Evolutionary conservation across 768 basidiomycete species (phyloP).

Genomic region (Leccinellum albellum): DNA sequence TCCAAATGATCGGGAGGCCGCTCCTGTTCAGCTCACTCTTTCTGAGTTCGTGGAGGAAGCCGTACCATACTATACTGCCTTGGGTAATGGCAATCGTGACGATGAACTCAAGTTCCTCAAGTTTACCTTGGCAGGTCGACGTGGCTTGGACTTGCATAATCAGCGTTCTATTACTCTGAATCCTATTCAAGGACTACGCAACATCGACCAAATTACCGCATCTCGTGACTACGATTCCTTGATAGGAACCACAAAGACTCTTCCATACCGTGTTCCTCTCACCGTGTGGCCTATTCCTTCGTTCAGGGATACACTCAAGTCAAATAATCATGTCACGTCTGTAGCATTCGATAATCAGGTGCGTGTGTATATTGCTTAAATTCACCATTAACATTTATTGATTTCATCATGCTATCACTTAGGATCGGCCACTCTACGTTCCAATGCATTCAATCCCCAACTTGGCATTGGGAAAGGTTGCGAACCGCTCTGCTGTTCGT

Average conservation of each 20-base stretch:
- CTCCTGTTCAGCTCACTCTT: not conserved
- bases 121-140: not conserved
- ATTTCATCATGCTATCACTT: not conserved
- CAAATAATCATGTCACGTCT: not conserved
- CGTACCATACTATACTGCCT: not conserved
- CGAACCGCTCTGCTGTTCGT: not conserved
- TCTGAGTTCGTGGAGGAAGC: not conserved
- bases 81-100: not conserved
- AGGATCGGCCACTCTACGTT: not conserved
- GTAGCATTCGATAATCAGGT: not conserved
- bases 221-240: not conserved
- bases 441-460: conserved; percentile 3
- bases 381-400: not conserved
- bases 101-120: not conserved
- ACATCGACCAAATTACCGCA: not conserved
- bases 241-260: not conserved
- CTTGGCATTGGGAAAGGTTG: not conserved
- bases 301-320: not conserved
- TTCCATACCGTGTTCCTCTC: not conserved
- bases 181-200: not conserved
- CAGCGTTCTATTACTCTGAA: not conserved
- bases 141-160: not conserved
- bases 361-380: not conserved
- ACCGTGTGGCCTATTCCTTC: not conserved
- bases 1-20: not conserved